These are phyloP conservation scores for Ormosia semicastrata DNA, from an alignment of 306 rosid genomes.

Conservation along the genomic window DNA sequence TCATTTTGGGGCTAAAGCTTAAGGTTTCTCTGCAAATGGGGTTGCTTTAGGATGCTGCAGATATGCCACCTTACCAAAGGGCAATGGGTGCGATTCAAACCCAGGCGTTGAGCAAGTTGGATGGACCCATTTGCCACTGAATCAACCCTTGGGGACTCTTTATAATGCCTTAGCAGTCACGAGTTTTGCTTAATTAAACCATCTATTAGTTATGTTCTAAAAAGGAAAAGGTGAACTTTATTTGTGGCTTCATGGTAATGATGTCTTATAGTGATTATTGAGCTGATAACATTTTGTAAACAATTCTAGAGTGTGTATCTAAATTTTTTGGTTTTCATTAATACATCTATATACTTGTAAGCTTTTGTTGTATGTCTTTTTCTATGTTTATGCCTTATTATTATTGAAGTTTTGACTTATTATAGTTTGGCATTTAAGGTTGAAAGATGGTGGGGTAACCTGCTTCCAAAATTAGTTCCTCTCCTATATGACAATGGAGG, in stretches of 20 bases:
- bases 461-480: conserved; percentile 80
- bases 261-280: background rate
- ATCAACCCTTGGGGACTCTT: background rate
- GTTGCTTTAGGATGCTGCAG: background rate
- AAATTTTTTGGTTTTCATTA: background rate
- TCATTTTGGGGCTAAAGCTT: background rate
- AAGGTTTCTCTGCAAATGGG: background rate
- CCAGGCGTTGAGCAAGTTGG: background rate
- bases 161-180: background rate
- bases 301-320: background rate
- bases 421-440: conserved; percentile 54
- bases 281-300: background rate
- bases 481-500: conserved; percentile 79
- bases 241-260: background rate
- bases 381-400: background rate
- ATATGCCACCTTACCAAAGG: background rate
- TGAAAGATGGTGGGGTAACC: conserved; percentile 81
- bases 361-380: conserved; percentile 1
- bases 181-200: background rate
- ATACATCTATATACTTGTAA: conserved; percentile 9
- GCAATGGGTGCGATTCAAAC: background rate
- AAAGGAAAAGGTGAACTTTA: background rate
- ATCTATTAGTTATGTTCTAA: background rate
- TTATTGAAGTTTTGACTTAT: conserved; percentile 23
- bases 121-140: background rate